Conservation (phyloP, 768 basidiomycete species). For the Sarcodon aspratus region DNA sequence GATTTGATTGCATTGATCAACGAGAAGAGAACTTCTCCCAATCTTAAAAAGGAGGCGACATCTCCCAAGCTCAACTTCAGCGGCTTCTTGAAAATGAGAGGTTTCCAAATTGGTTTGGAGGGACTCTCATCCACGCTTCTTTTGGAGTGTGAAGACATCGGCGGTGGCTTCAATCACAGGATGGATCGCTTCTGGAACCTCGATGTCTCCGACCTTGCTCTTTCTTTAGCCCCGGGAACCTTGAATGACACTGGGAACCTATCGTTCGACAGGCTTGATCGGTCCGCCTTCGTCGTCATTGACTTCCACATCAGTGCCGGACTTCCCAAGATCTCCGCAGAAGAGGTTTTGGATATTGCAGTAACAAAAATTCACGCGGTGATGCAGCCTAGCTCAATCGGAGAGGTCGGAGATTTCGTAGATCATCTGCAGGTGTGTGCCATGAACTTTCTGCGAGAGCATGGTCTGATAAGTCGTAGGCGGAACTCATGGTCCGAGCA, state of each 20-base stretch:
- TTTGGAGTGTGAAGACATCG: conserved; percentile 66
- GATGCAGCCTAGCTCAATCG: conserved; percentile 89
- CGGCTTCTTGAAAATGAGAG: conserved; percentile 56
- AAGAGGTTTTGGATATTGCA: conserved; percentile 35
- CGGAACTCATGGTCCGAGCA: conserved; percentile 62
- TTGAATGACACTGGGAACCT: conserved; percentile 16
- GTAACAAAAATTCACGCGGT: conserved; percentile 82
- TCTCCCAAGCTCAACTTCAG: conserved; percentile 23
- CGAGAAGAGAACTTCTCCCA: conserved; percentile 31
- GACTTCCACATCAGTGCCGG: conserved; percentile 39
- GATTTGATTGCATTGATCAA: conserved; percentile 61
- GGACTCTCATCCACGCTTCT: conserved; percentile 62
- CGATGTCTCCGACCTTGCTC: conserved; percentile 58
- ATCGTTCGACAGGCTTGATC: conserved; percentile 45
- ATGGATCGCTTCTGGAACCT: conserved; percentile 51
- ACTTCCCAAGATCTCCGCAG: conserved; percentile 1
- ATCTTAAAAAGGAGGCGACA: conserved; percentile 10
- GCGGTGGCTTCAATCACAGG: conserved; percentile 44
- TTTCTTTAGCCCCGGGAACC: conserved; percentile 68
- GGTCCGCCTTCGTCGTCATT: conserved; percentile 77
- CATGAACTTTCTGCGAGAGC: not conserved
- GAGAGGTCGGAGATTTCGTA: conserved; percentile 81
- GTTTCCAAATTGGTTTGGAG: conserved; percentile 73
- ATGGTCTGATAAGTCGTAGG: conserved; percentile 26
- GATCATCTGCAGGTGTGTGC: conserved; percentile 66